Evolutionary conservation across 768 basidiomycete genomes (phyloP).

Genomic region (Calocybe cyanea): DNA sequence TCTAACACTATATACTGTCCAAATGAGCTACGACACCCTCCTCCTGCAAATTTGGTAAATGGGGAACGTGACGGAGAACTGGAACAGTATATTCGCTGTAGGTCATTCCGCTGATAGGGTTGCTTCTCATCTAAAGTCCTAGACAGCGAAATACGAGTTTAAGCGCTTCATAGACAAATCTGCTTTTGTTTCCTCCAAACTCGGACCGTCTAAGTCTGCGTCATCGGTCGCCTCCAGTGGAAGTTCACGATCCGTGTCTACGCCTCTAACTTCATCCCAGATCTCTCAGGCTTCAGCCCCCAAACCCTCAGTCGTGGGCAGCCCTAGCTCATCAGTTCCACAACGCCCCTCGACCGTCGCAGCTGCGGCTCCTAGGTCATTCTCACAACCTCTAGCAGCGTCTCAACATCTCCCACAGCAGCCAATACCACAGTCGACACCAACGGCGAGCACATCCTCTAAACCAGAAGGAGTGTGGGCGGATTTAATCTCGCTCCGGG

Average conservation of each 20-base stretch:
- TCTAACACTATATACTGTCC: conserved; percentile 82
- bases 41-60: conserved; percentile 76
- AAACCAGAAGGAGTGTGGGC: conserved; percentile 48
- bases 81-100: conserved; percentile 86
- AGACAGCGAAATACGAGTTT: conserved; percentile 76
- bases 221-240: conserved; percentile 21
- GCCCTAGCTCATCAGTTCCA: background rate
- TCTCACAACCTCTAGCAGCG: conserved; percentile 20
- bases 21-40: conserved; percentile 77
- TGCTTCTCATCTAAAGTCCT: conserved; percentile 6
- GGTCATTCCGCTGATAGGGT: conserved; percentile 23
- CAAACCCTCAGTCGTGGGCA: conserved; percentile 7
- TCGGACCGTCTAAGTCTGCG: conserved; percentile 40
- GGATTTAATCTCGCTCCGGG: conserved; percentile 50
- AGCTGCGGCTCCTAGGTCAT: conserved; percentile 14
- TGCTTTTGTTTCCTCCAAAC: conserved; percentile 42
- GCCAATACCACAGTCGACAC: conserved; percentile 18
- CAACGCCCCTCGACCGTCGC: conserved; percentile 17
- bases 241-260: conserved; percentile 18
- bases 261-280: conserved; percentile 19
- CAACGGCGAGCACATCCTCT: conserved; percentile 8
- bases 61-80: conserved; percentile 84
- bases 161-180: conserved; percentile 58
- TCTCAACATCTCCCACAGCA: conserved; percentile 15
- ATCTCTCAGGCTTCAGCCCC: conserved; percentile 14